Percentiles rank a stretch among this genome's conserved stretches.
Conservation (phyloP, 1,139 yeast genomes). For the Suhomyces anneliseae region DNA sequence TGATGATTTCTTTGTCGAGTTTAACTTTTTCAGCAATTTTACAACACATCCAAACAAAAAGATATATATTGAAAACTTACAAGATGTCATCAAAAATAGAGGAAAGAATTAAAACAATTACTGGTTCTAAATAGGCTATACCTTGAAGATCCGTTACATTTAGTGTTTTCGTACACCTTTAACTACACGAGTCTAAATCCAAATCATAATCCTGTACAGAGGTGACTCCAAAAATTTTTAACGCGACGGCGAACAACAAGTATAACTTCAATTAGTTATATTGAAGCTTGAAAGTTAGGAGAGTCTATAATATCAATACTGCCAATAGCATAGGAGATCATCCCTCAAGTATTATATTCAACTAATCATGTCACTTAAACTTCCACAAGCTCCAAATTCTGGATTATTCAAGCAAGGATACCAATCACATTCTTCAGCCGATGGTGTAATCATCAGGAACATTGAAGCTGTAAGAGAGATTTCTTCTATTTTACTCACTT, state of each 20-base stretch:
- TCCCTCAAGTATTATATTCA: not conserved
- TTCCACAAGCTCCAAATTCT: constrained; percentile 91
- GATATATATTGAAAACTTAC: no score
- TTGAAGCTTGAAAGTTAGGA: not conserved
- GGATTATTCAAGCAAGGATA: constrained; percentile 97
- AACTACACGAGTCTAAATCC: not conserved
- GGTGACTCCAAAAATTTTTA: constrained; percentile 5
- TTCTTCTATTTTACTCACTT: constrained; percentile 85
- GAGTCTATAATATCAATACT: not conserved
- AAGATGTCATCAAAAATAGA: no score
- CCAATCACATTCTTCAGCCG: constrained; percentile 81
- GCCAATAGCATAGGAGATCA: not conserved
- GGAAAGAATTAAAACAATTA: no score
- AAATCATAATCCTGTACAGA: constrained; percentile 4
- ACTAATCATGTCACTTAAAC: constrained; percentile 73
- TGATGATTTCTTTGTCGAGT: no score
- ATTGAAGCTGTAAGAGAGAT: constrained; percentile 94
- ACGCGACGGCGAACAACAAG: constrained; percentile 7
- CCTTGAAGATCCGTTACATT: no score
- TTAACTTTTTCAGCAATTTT: no score
- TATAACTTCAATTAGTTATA: not conserved
- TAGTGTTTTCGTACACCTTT: not conserved
- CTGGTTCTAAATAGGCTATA: no score
- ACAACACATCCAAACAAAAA: no score
- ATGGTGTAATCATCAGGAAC: constrained; percentile 91